Conservation (phyloP, 2,329 filamentous ascomycete genomes). For the Coleophoma eucalyptorum region DNA sequence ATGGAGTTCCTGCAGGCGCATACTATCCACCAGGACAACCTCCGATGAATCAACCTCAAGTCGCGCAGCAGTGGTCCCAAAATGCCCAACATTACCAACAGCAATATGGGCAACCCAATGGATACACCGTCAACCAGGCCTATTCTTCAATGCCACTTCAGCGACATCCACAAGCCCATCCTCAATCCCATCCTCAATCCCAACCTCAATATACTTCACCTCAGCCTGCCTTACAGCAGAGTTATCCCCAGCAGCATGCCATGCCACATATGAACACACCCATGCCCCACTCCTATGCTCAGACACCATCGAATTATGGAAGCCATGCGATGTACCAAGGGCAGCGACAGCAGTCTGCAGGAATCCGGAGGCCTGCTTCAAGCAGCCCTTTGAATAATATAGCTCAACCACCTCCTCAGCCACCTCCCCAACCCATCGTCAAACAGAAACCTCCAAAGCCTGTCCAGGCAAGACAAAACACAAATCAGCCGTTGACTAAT, state of each 20-base stretch:
- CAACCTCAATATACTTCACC: background rate
- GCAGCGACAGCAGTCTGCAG: no score
- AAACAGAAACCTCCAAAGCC: no score
- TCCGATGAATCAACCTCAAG: background rate
- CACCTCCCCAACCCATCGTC: no score
- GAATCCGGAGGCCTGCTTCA: no score
- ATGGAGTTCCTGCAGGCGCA: background rate
- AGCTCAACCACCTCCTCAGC: no score
- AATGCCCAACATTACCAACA: constrained; percentile 1
- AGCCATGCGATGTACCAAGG: no score
- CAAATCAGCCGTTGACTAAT: no score
- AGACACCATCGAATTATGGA: background rate
- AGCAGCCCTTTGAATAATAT: no score
- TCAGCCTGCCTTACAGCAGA: background rate
- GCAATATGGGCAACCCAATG: constrained; percentile 3
- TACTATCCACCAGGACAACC: background rate
- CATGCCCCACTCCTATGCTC: background rate
- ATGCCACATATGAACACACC: background rate
- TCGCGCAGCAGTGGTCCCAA: background rate
- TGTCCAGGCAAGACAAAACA: no score
- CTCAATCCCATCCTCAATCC: constrained; percentile 5
- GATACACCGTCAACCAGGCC: background rate
- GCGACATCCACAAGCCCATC: constrained; percentile 6
- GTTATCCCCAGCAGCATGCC: background rate
- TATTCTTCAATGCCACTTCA: constrained; percentile 6